Percentiles rank a stretch among this genome's conserved stretches.
Conservation (phyloP, 1,284 basidiomycete genomes). For the Rhodotorula mucilaginosa region DNA sequence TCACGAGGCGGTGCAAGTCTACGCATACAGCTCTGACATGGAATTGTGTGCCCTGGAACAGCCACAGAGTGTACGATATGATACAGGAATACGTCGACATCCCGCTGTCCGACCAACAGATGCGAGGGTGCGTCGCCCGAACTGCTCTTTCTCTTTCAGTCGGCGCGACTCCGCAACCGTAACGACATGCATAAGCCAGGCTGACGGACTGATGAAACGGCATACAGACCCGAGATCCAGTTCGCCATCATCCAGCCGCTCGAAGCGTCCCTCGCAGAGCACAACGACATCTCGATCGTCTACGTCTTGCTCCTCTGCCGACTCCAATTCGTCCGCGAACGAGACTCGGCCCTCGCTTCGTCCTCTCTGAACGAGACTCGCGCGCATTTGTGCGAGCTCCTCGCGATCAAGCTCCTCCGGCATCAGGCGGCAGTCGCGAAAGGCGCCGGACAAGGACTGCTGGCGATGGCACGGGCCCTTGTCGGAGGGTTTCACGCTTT, state of each 20-base stretch:
- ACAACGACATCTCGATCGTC: conserved; percentile 33
- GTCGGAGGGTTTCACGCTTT: conserved; percentile 43
- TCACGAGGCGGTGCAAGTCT: neutral
- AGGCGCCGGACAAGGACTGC: conserved; percentile 26
- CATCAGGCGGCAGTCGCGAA: conserved; percentile 22
- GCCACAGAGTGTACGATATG: conserved; percentile 20
- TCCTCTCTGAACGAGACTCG: conserved; percentile 42
- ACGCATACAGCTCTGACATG: neutral
- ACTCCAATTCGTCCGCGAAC: conserved; percentile 38
- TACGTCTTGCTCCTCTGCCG: conserved; percentile 40
- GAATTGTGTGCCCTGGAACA: neutral
- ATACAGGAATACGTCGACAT: conserved; percentile 32
- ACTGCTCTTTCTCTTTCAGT: neutral
- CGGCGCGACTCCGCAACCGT: too few species aligned
- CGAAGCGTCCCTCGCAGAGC: conserved; percentile 14
- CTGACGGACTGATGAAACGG: neutral
- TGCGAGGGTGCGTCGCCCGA: conserved; percentile 14
- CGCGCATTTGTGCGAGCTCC: conserved; percentile 45
- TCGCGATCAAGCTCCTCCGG: conserved; percentile 43
- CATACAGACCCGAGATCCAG: conserved; percentile 24
- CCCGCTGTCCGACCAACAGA: conserved; percentile 32
- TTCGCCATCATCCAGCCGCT: conserved; percentile 30
- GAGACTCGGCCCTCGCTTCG: conserved; percentile 28
- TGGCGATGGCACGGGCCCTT: conserved; percentile 40
- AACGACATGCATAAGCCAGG: neutral